Evolutionary conservation across 495 filamentous ascomycete genomes (phyloP).

Genomic region (Neurospora cerealis): DNA sequence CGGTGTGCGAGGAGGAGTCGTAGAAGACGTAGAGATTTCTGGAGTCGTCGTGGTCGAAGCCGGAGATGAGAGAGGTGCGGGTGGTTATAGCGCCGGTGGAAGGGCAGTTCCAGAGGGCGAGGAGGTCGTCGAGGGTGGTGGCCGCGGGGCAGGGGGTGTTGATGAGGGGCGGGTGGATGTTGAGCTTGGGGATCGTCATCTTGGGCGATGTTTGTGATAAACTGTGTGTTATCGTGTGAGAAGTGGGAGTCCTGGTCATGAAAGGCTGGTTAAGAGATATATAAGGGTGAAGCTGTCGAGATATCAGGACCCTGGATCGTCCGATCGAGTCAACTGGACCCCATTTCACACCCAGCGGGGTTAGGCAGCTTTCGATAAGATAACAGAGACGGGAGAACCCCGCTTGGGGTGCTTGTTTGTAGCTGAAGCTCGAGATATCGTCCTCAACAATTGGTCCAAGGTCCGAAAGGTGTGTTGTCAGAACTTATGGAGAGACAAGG

Average conservation of each 20-base stretch:
- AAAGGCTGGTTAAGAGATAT: neutral
- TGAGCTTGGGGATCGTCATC: slow-evolving; percentile 19
- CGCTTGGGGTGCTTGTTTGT: slow-evolving; percentile 2
- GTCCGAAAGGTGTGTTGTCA: no score
- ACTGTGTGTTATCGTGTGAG: no score
- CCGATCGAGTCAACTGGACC: neutral
- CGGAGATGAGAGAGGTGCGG: slow-evolving; percentile 48
- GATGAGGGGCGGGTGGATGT: slow-evolving; percentile 53
- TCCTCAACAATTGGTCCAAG: no score
- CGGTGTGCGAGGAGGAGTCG: slow-evolving; percentile 35
- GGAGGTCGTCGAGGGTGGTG: slow-evolving; percentile 47
- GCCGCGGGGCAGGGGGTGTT: slow-evolving; percentile 67
- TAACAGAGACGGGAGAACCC: slow-evolving; percentile 5
- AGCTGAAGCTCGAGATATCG: neutral
- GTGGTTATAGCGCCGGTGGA: slow-evolving; percentile 62
- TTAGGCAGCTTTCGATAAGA: slow-evolving; percentile 10
- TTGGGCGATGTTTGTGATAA: no score
- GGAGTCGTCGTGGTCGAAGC: slow-evolving; percentile 49
- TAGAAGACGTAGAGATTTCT: slow-evolving; percentile 60
- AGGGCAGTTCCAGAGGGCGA: slow-evolving; percentile 42
- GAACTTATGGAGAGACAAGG: no score
- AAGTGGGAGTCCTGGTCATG: neutral
- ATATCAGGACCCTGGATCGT: neutral
- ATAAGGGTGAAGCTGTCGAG: neutral
- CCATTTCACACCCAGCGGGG: neutral